These are phyloP conservation scores for Pseudopyricularia cyperi DNA, from an alignment of 2,329 filamentous ascomycete genomes.

Conservation along the genomic window DNA sequence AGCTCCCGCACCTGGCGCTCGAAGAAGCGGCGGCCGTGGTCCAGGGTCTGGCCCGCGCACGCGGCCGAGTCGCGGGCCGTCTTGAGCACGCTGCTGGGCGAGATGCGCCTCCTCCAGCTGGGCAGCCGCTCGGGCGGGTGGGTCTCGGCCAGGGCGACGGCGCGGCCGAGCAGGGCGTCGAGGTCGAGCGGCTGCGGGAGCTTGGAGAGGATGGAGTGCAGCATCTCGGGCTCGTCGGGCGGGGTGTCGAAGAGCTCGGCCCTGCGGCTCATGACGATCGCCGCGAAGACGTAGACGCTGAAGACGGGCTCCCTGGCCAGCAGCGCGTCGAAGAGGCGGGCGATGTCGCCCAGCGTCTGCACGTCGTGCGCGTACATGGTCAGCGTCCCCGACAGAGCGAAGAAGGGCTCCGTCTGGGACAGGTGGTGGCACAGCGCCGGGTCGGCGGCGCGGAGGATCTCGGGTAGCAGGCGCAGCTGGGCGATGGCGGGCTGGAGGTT, in stretches of 20 bases:
- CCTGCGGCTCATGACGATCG: conserved; percentile 69
- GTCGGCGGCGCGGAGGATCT: conserved; percentile 64
- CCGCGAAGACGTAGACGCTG: conserved; percentile 81
- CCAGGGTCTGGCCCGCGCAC: conserved; percentile 41
- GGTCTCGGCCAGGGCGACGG: conserved; percentile 47
- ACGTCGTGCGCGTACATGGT: conserved; percentile 97
- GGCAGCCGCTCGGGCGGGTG: conserved; percentile 62
- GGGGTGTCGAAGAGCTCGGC: conserved; percentile 78
- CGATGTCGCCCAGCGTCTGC: conserved; percentile 75
- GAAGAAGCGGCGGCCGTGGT: conserved; percentile 57
- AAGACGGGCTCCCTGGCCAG: conserved; percentile 80
- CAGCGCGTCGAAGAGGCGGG: conserved; percentile 83
- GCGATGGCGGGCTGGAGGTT: conserved; percentile 66
- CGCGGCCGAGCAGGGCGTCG: conserved; percentile 58
- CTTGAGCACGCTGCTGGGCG: conserved; percentile 69
- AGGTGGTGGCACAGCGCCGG: conserved; percentile 61
- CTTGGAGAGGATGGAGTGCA: conserved; percentile 79
- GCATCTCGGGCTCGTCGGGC: conserved; percentile 76
- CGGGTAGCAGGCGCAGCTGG: conserved; percentile 78
- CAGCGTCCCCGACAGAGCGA: conserved; percentile 82
- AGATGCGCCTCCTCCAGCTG: conserved; percentile 56
- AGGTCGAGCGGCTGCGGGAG: conserved; percentile 71
- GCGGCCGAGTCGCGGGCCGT: conserved; percentile 47
- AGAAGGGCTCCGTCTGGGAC: conserved; percentile 72
- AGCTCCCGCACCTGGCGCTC: conserved; percentile 60